phyloP scores from a whole-genome alignment of 2,329 filamentous ascomycete species.

The Grosmannia serpens region DNA sequence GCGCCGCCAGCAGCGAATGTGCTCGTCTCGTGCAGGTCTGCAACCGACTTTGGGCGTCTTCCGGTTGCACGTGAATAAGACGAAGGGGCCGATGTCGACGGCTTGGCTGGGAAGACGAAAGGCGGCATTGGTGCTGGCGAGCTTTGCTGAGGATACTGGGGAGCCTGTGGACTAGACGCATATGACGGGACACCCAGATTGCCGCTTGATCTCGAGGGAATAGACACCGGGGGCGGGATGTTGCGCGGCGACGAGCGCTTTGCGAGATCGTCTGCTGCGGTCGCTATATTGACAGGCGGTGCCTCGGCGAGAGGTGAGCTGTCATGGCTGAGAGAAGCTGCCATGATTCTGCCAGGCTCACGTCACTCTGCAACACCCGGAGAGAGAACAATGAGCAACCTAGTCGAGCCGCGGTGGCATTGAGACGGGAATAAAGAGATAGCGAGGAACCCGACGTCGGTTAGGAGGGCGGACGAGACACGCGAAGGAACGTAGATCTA shows the following conservation, averaged over 20 bases:
- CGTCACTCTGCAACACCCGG: constrained; percentile 36
- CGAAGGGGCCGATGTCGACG: constrained; percentile 34
- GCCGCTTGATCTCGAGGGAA: constrained; percentile 18
- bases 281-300: neutral
- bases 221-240: constrained; percentile 16
- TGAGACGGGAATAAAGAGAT: neutral
- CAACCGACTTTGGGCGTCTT: constrained; percentile 41
- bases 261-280: constrained; percentile 7
- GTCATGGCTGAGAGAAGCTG: constrained; percentile 17
- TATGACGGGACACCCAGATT: constrained; percentile 6
- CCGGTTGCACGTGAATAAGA: constrained; percentile 36
- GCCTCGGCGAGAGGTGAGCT: neutral
- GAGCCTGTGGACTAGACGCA: constrained; percentile 18
- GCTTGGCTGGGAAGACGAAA: constrained; percentile 49
- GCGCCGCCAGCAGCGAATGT: neutral
- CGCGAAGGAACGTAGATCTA: neutral
- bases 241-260: constrained; percentile 13
- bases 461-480: neutral
- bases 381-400: constrained; percentile 26
- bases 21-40: constrained; percentile 29
- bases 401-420: constrained; percentile 28
- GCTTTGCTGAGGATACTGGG: constrained; percentile 7
- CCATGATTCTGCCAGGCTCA: constrained; percentile 19
- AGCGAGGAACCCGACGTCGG: neutral
- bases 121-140: constrained; percentile 48